Percentiles rank a stretch among this genome's conserved stretches.
Evolutionary conservation across 2,329 filamentous ascomycete genomes (phyloP).

Genomic region (Gremmenia infestans): DNA sequence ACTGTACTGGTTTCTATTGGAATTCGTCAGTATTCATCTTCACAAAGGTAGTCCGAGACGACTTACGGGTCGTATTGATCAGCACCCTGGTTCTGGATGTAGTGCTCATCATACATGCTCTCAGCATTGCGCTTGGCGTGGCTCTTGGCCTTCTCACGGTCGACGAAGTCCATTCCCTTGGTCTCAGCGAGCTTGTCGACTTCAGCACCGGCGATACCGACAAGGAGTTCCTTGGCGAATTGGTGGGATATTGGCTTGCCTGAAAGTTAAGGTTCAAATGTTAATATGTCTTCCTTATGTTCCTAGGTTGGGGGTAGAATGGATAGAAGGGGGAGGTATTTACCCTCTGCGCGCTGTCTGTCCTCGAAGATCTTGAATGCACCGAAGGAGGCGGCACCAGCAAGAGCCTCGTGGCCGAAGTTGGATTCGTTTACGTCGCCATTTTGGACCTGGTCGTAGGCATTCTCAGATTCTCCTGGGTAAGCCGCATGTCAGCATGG

Average conservation of each 20-base stretch:
- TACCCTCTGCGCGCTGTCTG: conserved; percentile 64
- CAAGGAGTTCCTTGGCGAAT: conserved; percentile 74
- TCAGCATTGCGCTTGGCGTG: conserved; percentile 55
- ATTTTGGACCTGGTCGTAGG: conserved; percentile 46
- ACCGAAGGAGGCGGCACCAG: conserved; percentile 71
- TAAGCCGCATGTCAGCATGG: neutral
- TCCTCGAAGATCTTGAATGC: conserved; percentile 79
- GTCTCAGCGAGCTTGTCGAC: conserved; percentile 72
- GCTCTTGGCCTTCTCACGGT: conserved; percentile 53
- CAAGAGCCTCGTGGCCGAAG: conserved; percentile 68
- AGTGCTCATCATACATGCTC: conserved; percentile 59
- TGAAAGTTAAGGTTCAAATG: conserved; percentile 26
- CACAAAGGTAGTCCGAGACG: neutral
- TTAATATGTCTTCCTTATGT: neutral
- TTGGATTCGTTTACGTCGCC: conserved; percentile 41
- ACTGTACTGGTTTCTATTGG: conserved; percentile 26
- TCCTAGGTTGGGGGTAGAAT: neutral
- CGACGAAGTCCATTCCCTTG: conserved; percentile 58
- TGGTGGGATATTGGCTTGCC: conserved; percentile 66
- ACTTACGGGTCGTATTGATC: conserved; percentile 55
- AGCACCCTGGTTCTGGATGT: conserved; percentile 41
- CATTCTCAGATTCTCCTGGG: conserved; percentile 38
- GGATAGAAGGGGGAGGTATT: conserved; percentile 13
- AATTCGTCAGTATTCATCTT: neutral
- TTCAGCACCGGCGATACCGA: conserved; percentile 67